phyloP scores from a whole-genome alignment of 179 eudicot species.

The Silene coronaria region DNA sequence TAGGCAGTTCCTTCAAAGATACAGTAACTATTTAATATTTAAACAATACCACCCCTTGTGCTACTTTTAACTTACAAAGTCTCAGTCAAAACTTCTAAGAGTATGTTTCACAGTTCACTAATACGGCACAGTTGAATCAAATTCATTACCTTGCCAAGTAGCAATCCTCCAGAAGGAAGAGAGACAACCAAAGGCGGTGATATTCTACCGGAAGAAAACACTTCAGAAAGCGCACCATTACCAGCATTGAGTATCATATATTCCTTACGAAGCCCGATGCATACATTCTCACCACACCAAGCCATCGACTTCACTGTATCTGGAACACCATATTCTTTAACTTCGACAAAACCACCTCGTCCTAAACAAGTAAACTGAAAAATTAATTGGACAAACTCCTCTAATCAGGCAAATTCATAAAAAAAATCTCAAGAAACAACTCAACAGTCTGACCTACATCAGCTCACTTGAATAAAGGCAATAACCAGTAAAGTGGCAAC shows the following conservation, averaged over 20 bases:
- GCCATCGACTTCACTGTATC: slow-evolving; percentile 88
- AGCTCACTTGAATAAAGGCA: neutral
- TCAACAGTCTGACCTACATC: neutral
- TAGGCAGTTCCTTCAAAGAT: neutral
- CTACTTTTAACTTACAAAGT: neutral
- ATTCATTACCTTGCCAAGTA: slow-evolving; percentile 78
- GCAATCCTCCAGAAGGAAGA: slow-evolving; percentile 89
- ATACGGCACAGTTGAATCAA: neutral
- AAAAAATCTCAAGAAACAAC: neutral
- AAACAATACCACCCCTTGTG: neutral
- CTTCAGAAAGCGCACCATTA: slow-evolving; percentile 74
- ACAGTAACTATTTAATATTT: neutral
- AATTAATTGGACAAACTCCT: neutral
- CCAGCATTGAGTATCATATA: slow-evolving; percentile 76
- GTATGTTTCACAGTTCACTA: neutral
- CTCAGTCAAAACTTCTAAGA: neutral
- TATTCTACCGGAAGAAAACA: slow-evolving; percentile 90
- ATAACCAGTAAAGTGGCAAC: neutral
- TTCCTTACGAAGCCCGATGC: slow-evolving; percentile 87
- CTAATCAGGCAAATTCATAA: slow-evolving; percentile 1
- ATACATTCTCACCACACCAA: slow-evolving; percentile 99
- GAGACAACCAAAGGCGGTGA: slow-evolving; percentile 88
- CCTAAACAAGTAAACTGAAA: slow-evolving; percentile 38
- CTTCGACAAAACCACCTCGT: slow-evolving; percentile 93
- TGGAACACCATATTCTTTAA: slow-evolving; percentile 89